Conservation (phyloP, 345 rosid genomes). For the Salix dunnii region DNA sequence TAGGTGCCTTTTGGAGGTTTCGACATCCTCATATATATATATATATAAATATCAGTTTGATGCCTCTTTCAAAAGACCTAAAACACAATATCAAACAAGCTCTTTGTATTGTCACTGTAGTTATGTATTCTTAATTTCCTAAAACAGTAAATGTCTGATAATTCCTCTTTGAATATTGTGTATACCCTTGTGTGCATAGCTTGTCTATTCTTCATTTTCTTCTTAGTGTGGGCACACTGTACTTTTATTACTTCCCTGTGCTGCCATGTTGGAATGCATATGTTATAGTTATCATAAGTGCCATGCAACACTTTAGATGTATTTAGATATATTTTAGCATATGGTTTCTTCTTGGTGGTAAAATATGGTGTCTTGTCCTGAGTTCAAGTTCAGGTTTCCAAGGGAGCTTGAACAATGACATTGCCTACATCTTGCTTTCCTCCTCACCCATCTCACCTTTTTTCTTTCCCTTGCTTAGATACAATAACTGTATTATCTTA, state of each 20-base stretch:
- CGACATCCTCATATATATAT: neutral
- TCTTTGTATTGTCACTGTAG: neutral
- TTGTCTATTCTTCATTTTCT: neutral
- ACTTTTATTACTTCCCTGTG: neutral
- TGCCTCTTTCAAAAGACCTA: neutral
- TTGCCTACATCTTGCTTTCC: neutral
- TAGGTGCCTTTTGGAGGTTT: neutral
- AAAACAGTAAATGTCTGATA: neutral
- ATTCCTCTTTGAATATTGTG: neutral
- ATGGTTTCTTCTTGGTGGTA: neutral
- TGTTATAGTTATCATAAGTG: neutral
- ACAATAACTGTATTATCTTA: constrained; percentile 6
- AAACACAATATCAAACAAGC: neutral
- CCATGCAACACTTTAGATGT: neutral
- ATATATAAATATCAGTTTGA: too few relatives aligned
- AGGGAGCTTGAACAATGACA: neutral
- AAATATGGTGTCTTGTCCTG: neutral
- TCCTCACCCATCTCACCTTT: neutral
- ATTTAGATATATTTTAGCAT: neutral
- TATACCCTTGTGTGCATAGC: neutral
- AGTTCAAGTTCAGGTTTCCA: constrained; percentile 6
- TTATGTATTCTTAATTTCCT: neutral
- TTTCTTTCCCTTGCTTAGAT: neutral
- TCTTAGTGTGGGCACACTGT: neutral
- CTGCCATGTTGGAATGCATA: neutral